Percentiles rank a stretch among this genome's conserved stretches.
Conservation (phyloP, 2,329 filamentous ascomycete species). For the Arachnomyces sp. region DNA sequence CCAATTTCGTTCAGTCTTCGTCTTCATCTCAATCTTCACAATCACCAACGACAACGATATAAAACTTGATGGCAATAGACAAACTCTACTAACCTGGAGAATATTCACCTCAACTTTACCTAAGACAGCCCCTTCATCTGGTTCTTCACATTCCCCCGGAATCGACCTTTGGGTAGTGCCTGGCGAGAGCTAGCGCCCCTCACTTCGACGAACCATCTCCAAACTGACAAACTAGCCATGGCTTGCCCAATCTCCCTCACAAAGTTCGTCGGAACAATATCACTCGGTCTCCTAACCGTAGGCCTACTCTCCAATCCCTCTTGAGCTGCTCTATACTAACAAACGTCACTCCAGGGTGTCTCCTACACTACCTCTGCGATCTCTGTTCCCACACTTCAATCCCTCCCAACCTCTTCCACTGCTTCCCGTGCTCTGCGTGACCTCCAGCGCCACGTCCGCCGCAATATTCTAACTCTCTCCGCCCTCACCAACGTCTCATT, state of each 20-base stretch:
- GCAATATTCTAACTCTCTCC: conserved; percentile 59
- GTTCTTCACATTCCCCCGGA: no score
- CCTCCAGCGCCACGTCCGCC: conserved; percentile 54
- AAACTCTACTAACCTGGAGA: no score
- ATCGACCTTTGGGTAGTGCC: no score
- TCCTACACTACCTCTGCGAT: conserved; percentile 76
- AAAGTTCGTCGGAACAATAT: conserved; percentile 91
- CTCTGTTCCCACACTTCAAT: conserved; percentile 70
- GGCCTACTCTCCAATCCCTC: conserved; percentile 27
- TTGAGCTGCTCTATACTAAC: conserved; percentile 1
- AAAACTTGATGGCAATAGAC: no score
- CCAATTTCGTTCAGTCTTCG: no score
- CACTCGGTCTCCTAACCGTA: conserved; percentile 80
- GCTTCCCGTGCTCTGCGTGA: conserved; percentile 63
- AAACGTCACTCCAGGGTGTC: conserved; percentile 55
- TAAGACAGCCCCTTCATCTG: no score
- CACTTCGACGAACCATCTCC: conserved; percentile 1
- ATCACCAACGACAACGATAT: not conserved
- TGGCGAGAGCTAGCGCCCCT: not conserved
- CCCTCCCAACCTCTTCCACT: conserved; percentile 65
- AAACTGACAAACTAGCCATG: conserved; percentile 40
- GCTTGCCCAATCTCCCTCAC: conserved; percentile 63
- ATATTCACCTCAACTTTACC: no score
- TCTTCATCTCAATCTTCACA: not conserved
- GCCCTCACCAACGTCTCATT: conserved; percentile 63